Percentiles rank a stretch among this genome's conserved stretches.
These are phyloP conservation scores for Oryza brachyantha DNA, from an alignment of 176 grass and related monocot species.

Conservation along the genomic window DNA sequence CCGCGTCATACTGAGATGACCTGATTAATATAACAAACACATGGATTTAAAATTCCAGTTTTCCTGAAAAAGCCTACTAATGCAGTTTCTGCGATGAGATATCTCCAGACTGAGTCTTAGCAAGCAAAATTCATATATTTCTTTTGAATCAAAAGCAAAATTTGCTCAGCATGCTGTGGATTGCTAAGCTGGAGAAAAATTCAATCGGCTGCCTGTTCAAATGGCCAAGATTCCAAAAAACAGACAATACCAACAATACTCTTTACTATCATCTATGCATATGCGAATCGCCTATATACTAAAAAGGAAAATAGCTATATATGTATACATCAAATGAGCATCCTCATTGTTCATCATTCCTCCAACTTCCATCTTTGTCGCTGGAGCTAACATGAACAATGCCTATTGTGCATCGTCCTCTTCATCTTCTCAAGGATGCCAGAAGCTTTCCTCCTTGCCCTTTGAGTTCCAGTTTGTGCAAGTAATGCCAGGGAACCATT, in stretches of 20 bases:
- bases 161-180: not conserved
- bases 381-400: slow-evolving; percentile 58
- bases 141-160: not conserved
- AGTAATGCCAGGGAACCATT: slow-evolving; percentile 55
- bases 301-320: slow-evolving; percentile 38
- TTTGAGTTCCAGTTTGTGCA: slow-evolving; percentile 52
- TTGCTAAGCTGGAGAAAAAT: not conserved
- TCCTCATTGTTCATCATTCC: slow-evolving; percentile 24
- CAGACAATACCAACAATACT: not conserved
- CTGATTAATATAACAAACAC: too few species aligned
- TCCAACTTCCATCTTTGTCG: slow-evolving; percentile 13
- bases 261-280: slow-evolving; percentile 27
- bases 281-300: slow-evolving; percentile 32
- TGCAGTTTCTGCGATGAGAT: not conserved
- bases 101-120: not conserved
- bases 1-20: not conserved
- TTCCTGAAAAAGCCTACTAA: not conserved
- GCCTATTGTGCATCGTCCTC: slow-evolving; percentile 43
- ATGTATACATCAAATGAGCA: slow-evolving; percentile 39
- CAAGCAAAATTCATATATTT: not conserved
- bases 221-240: slow-evolving; percentile 9
- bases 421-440: slow-evolving; percentile 74
- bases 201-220: not conserved
- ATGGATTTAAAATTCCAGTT: not conserved
- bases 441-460: slow-evolving; percentile 57